Conservation (phyloP, 1,284 basidiomycete species). For the Xerocomus nothofagi region DNA sequence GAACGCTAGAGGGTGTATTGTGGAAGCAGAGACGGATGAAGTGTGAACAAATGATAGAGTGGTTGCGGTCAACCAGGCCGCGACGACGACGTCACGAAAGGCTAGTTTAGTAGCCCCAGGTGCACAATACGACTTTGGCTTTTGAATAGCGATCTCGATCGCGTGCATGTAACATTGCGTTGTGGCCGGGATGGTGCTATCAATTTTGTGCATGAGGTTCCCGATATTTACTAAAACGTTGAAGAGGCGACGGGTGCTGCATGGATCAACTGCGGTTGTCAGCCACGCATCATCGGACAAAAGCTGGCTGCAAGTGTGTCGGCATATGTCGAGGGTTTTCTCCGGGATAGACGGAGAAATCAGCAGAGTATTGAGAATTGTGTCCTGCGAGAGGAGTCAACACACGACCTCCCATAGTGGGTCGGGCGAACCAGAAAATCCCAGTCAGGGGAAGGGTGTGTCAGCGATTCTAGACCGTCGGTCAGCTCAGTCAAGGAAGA, state of each 20-base stretch:
- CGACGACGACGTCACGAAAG: slow-evolving; percentile 39
- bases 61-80: slow-evolving; percentile 35
- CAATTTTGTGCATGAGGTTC: slow-evolving; percentile 39
- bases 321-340: slow-evolving; percentile 32
- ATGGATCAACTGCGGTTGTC: slow-evolving; percentile 24
- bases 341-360: slow-evolving; percentile 32
- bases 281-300: slow-evolving; percentile 30
- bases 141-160: slow-evolving; percentile 38
- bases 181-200: slow-evolving; percentile 35
- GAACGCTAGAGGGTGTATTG: slow-evolving; percentile 19
- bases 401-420: slow-evolving; percentile 2
- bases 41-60: slow-evolving; percentile 27
- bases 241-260: slow-evolving; percentile 33
- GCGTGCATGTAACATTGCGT: slow-evolving; percentile 36
- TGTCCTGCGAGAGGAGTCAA: slow-evolving; percentile 27
- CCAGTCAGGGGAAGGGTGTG: slow-evolving; percentile 33
- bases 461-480: slow-evolving; percentile 25
- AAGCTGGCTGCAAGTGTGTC: slow-evolving; percentile 34
- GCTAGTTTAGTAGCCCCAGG: slow-evolving; percentile 21
- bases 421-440: slow-evolving; percentile 31
- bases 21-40: slow-evolving; percentile 19
- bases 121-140: slow-evolving; percentile 22
- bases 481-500: slow-evolving; percentile 31
- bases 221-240: slow-evolving; percentile 38
- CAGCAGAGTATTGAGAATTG: slow-evolving; percentile 26